Conservation (phyloP, 2,329 filamentous ascomycete genomes). For the Botryotinia narcissicola region DNA sequence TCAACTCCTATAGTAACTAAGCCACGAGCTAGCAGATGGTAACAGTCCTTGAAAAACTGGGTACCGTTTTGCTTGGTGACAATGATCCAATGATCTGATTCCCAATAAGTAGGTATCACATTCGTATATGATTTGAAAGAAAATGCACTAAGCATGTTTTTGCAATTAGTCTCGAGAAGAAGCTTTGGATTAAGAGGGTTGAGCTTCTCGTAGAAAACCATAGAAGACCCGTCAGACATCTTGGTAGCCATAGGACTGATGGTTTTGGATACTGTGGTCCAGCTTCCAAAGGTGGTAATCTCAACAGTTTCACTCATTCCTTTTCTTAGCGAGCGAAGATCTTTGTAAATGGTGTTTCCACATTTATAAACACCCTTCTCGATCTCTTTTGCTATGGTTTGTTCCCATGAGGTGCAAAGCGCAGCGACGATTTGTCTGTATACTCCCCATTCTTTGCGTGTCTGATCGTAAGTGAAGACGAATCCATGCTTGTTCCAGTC, state of each 20-base stretch:
- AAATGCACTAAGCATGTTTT: not conserved
- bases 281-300: not conserved
- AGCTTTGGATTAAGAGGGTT: not conserved
- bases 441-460: not conserved
- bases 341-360: not conserved
- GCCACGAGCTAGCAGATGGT: conserved; percentile 3
- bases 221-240: not conserved
- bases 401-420: not conserved
- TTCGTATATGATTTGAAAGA: not conserved
- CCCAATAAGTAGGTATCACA: not conserved
- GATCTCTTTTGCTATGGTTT: not conserved
- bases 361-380: not conserved
- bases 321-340: not conserved
- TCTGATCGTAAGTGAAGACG: conserved; percentile 49
- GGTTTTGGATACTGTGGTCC: not conserved
- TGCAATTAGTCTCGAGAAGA: not conserved
- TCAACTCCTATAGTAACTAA: not conserved
- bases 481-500: conserved; percentile 50
- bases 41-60: not conserved
- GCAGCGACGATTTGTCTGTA: not conserved
- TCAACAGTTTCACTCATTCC: not conserved
- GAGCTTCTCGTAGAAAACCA: not conserved
- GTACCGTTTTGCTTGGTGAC: not conserved
- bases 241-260: not conserved
- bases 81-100: not conserved